phyloP scores from a whole-genome alignment of 1,139 yeast species.

The Lodderomyces pseudojiufengensis region DNA sequence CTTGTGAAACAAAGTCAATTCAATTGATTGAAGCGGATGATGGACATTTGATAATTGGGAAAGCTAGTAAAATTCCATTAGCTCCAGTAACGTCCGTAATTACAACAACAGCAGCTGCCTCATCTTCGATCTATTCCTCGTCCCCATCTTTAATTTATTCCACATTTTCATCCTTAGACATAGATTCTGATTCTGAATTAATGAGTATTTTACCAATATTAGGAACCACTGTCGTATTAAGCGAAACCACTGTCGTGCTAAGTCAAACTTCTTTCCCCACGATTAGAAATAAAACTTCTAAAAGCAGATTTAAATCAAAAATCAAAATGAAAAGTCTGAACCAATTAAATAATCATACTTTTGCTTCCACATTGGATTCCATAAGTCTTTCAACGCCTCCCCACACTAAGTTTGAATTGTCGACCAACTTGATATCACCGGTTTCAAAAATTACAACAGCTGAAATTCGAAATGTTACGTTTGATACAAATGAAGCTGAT shows the following conservation, averaged over 20 bases:
- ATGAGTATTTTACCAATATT: slow-evolving; percentile 6
- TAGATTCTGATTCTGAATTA: not conserved
- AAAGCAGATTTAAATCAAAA: not conserved
- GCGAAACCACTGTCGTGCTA: slow-evolving; percentile 1
- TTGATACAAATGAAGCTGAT: not conserved
- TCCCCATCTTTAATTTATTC: too few relatives aligned
- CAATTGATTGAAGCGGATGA: slow-evolving; percentile 1
- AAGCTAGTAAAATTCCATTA: not conserved
- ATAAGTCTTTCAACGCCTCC: not conserved
- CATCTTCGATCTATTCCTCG: too few relatives aligned
- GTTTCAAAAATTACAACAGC: not conserved
- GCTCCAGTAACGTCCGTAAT: not conserved
- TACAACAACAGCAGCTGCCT: slow-evolving; percentile 3
- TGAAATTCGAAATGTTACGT: not conserved
- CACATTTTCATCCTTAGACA: too few relatives aligned
- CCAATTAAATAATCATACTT: not conserved
- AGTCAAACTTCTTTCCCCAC: slow-evolving; percentile 1
- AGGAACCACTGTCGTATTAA: slow-evolving; percentile 5
- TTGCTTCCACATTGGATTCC: not conserved
- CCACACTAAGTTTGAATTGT: not conserved
- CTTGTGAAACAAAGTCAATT: not conserved
- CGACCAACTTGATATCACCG: not conserved
- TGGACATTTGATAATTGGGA: slow-evolving; percentile 6
- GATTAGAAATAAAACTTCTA: not conserved
- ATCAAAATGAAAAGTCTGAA: not conserved